Evolutionary conservation across 1,284 basidiomycete genomes (phyloP).

Genomic region (Puccinia triticina): DNA sequence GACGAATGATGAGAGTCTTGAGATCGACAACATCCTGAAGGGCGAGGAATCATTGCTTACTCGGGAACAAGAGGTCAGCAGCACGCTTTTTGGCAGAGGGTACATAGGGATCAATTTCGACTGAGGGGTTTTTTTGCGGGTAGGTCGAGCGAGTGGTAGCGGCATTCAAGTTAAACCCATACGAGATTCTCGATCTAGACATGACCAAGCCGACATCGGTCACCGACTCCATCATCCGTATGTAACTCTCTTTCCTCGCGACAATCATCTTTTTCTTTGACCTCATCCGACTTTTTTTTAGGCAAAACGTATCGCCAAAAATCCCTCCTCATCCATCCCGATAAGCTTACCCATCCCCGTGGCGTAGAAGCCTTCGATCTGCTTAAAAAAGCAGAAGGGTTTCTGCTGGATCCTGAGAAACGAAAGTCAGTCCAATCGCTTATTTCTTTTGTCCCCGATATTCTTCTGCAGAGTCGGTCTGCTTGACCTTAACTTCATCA

Average conservation of each 20-base stretch:
- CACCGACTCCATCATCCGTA: slow-evolving; percentile 39
- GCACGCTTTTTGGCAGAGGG: background rate
- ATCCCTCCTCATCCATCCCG: slow-evolving; percentile 48
- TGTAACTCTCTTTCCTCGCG: background rate
- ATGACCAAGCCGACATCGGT: slow-evolving; percentile 22
- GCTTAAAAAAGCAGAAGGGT: slow-evolving; percentile 45
- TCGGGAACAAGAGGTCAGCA: slow-evolving; percentile 38
- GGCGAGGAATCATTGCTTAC: slow-evolving; percentile 43
- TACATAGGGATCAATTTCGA: background rate
- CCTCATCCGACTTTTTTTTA: too few relatives aligned
- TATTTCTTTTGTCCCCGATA: background rate
- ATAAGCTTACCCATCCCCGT: slow-evolving; percentile 50
- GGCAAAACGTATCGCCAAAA: slow-evolving; percentile 43
- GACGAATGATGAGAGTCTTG: background rate
- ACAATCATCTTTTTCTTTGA: background rate
- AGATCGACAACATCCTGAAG: slow-evolving; percentile 42
- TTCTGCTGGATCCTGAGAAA: slow-evolving; percentile 45
- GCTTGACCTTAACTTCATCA: too few relatives aligned
- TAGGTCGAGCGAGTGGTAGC: slow-evolving; percentile 44
- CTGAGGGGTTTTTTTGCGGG: background rate
- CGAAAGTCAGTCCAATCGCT: slow-evolving; percentile 31
- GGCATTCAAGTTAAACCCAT: slow-evolving; percentile 47
- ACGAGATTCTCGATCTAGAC: slow-evolving; percentile 41
- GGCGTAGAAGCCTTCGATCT: slow-evolving; percentile 47
- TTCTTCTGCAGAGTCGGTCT: too few relatives aligned